Evolutionary conservation across 78 protist genomes (phyloP).

Genomic region (slime mould (Dictyostelium discoideum)): DNA sequence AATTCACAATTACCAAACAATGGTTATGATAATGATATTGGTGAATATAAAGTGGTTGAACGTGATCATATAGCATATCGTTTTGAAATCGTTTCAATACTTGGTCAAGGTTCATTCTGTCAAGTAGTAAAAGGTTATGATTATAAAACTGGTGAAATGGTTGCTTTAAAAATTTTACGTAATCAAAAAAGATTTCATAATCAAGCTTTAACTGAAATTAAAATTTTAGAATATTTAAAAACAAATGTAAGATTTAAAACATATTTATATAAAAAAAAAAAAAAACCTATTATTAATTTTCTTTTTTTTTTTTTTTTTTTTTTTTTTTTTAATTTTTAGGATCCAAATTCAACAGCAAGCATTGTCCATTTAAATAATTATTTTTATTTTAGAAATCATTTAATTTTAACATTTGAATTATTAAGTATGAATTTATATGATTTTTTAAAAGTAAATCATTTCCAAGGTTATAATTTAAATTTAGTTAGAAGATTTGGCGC

Average conservation of each 20-base stretch:
- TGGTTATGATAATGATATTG: conserved; percentile 94
- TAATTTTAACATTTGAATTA: conserved; percentile 94
- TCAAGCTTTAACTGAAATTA: conserved; percentile 97
- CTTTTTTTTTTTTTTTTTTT: conserved; percentile 82
- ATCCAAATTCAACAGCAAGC: conserved; percentile 66
- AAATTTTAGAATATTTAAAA: conserved; percentile 88
- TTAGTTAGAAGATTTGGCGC: conserved; percentile 90
- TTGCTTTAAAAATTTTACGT: conserved; percentile 94
- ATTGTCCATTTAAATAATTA: conserved; percentile 90
- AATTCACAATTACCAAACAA: conserved; percentile 42
- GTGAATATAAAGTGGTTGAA: conserved; percentile 87
- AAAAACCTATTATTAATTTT: conserved; percentile 59
- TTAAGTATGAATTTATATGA: conserved; percentile 91
- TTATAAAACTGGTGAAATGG: conserved; percentile 48
- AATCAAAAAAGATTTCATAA: conserved; percentile 94
- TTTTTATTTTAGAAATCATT: conserved; percentile 92
- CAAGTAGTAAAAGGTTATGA: conserved; percentile 88
- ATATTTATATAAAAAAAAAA: neutral
- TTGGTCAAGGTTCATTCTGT: conserved; percentile 97
- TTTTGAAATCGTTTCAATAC: conserved; percentile 92
- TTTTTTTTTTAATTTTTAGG: conserved; percentile 70
- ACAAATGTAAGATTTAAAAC: conserved; percentile 88
- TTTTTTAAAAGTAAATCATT: conserved; percentile 85
- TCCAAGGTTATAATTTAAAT: conserved; percentile 89
- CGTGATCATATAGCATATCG: conserved; percentile 95